Evolutionary conservation across 2,329 filamentous ascomycete genomes (phyloP), one percentile per base, ranked within the genome.

Genomic region (Trichoderma endophyticum): DNA sequence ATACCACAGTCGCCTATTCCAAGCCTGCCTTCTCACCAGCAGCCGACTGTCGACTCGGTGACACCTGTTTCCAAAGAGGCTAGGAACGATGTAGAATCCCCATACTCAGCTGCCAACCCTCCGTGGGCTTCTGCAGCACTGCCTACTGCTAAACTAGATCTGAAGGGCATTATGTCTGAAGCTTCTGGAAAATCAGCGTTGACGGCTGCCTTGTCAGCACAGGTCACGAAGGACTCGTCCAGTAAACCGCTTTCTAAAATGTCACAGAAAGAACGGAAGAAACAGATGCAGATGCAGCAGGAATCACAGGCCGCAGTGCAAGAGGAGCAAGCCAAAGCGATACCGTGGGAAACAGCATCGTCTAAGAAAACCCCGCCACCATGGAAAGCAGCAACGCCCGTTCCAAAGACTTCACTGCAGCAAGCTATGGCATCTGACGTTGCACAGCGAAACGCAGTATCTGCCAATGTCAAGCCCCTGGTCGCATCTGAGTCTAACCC

Each of bases 261-360:
- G 75, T 97, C 95, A 0, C 96, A 98, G 77, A 97, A 96, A 78
- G 95, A 98, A 80, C 90, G 94, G 26, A 98, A 97, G 83, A 93
- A 89, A 78, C 89, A 94, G 75, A 89, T 94, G 76, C 91, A 94
- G 77, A 86, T 89, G 73, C 89, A 93, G 77, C 83, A 86, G 28
- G 82, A 79, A 28, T 79, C 83, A 43, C 82, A 86, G 72, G 82
- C 80, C 36, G 80, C 83, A 8, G 81, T 82, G 7, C 77, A 78
- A 51, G 77, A 78, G n/a, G 78, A 79, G 36, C 75, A 77, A 36
- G 54, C 74, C 14, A 80, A 75, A 32, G 73, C 73, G n/a, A 81
- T 81, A 24, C 83, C 86, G 2, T 87, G 87, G 84, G 84, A 86
- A 69, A 82, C 82, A 30, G 78, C 78, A 3, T 63, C 77, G 11